Conservation (phyloP, 2,329 filamentous ascomycete genomes). For the Saccharata proteae region DNA sequence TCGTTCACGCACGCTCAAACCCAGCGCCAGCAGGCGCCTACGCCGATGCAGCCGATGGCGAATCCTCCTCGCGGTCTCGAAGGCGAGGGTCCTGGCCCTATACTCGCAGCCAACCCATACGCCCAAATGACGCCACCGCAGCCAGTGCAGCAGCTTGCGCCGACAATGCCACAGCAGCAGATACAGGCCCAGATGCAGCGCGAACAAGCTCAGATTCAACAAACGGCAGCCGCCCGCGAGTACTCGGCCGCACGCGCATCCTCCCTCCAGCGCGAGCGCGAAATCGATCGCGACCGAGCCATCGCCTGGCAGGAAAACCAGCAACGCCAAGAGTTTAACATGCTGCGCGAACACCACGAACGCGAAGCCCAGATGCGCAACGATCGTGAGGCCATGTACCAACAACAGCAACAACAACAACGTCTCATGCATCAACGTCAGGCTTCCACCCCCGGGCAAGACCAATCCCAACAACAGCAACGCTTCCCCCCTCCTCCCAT, state of each 20-base stretch:
- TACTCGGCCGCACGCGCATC: slow-evolving; percentile 2
- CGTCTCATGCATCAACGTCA: slow-evolving; percentile 2
- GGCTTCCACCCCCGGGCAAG: slow-evolving; percentile 1
- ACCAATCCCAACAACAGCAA: slow-evolving; percentile 4
- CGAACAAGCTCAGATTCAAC: slow-evolving; percentile 3
- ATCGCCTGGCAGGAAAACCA: slow-evolving; percentile 6
- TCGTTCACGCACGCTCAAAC: slow-evolving; percentile 7
- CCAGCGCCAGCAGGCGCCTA: slow-evolving; percentile 6
- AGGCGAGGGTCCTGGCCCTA: slow-evolving; percentile 2
- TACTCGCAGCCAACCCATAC: slow-evolving; percentile 5
- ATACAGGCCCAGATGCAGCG: slow-evolving; percentile 5
- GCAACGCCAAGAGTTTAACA: too few relatives aligned
- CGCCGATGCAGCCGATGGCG: slow-evolving; percentile 4
- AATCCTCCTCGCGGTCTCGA: slow-evolving; percentile 2
- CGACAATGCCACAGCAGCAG: slow-evolving; percentile 2
- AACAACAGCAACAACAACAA: too few relatives aligned
- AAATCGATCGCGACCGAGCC: slow-evolving; percentile 4
- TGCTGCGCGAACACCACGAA: slow-evolving; percentile 4
- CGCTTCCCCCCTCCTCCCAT: slow-evolving; percentile 5
- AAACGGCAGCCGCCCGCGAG: too few relatives aligned
- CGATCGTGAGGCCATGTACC: slow-evolving; percentile 3
- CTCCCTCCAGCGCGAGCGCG: slow-evolving; percentile 3
- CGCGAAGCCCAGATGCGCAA: slow-evolving; percentile 5
- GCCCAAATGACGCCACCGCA: slow-evolving; percentile 8
- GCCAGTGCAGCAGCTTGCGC: slow-evolving; percentile 4